These are phyloP conservation scores for Thalassiosira allenii DNA, from an alignment of 352 stramenopile genomes.

Conservation along the genomic window DNA sequence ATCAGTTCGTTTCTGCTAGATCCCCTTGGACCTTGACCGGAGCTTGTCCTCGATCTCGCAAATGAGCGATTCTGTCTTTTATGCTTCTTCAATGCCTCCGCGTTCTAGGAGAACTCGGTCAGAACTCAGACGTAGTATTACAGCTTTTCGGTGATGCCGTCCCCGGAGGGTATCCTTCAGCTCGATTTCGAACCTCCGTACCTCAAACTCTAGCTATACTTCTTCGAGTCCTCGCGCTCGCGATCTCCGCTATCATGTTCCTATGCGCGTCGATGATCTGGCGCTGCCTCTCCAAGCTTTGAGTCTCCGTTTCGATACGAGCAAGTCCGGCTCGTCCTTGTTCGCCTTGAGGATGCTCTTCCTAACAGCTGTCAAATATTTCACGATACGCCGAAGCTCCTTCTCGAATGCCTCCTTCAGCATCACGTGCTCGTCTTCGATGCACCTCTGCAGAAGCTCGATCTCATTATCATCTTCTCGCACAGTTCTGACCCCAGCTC, in stretches of 20 bases:
- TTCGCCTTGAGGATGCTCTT: conserved; percentile 26
- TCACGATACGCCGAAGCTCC: conserved; percentile 49
- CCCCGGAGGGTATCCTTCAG: conserved; percentile 48
- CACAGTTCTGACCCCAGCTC: conserved; percentile 45
- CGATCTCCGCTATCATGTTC: conserved; percentile 35
- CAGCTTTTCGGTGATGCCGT: conserved; percentile 46
- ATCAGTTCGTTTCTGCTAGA: conserved; percentile 6
- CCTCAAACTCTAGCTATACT: conserved; percentile 46
- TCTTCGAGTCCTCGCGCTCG: conserved; percentile 22
- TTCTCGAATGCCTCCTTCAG: conserved; percentile 53
- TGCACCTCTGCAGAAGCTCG: conserved; percentile 42
- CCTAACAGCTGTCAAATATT: conserved; percentile 39
- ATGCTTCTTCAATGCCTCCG: conserved; percentile 48
- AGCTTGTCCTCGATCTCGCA: conserved; percentile 30
- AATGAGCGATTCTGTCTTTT: conserved; percentile 52
- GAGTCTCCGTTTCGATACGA: conserved; percentile 43
- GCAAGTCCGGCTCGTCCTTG: conserved; percentile 42
- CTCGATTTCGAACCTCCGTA: conserved; percentile 47
- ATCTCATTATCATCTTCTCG: conserved; percentile 49
- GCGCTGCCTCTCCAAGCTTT: conserved; percentile 35
- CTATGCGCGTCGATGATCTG: conserved; percentile 43
- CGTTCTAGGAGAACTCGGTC: conserved; percentile 52
- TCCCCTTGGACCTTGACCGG: conserved; percentile 9
- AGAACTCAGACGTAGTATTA: conserved; percentile 57
- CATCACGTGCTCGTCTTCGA: conserved; percentile 41